Base-by-base conservation (phyloP, 2,329 filamentous ascomycete genomes). In the Colletotrichum phormii region DNA sequence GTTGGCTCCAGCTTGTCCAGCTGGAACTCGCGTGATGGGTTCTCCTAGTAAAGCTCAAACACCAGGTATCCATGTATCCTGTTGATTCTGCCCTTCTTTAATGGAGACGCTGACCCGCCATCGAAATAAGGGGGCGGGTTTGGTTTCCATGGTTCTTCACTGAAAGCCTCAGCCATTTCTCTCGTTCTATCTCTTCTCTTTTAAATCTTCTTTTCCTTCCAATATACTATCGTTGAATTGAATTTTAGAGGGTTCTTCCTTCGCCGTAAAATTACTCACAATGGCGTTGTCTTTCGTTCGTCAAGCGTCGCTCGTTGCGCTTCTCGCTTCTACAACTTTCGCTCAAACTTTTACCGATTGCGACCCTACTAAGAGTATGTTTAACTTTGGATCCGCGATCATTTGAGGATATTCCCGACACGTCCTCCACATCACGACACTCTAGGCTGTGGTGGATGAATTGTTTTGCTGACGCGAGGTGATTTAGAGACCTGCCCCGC, bases 401-500 rank as follows among this genome's bases (percentile, higher is more conserved):
- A 64, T 12, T 12, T 8, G n/a, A 24, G 22, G 31, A 11, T 3
- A 12, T 54, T 15, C 18, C 46, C 49, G 31, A 55, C n/a, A 15
- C 8, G 37, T 24, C 29, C 11, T 18, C 5, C 13, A 11, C 58
- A 15, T 61, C 15, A 3, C 4, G 9, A 1, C 4, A 8, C 31
- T 24, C 12, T 8, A 4, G 1, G n/a, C n/a, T 5, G 54, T 22
- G 29, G 7, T 46, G 31, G 46, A 8, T 53, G 11, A 49, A 26
- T 18, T 22, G 46, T 13, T 18, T 22, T n/a, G 37, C 61, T 70
- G 31, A 71, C 54, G 51, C 29, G 35, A 24, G 18, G 15, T 3
- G 8, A 1, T 24, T 1, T 29, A 73, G 71, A 75, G 83, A 85
- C 82, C 53, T 94, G 92, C 78, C 88, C 90, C 31, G 80, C 91